Evolutionary conservation across 805 yeast species (phyloP).

Genomic region (Candida alai): DNA sequence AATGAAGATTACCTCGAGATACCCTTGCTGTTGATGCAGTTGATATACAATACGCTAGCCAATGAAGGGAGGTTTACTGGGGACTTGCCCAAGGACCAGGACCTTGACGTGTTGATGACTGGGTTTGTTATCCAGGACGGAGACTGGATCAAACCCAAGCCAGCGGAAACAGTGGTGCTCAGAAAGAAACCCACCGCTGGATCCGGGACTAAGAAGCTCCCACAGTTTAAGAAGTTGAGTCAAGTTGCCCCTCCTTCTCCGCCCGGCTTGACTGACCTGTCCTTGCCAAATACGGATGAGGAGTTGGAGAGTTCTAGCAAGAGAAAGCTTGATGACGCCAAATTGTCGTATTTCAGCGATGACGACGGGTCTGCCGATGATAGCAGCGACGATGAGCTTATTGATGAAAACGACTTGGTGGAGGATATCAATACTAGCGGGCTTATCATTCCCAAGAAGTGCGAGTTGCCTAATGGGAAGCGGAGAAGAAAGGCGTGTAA

Average conservation of each 20-base stretch:
- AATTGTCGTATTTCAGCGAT: conserved; percentile 54
- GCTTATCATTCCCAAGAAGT: conserved; percentile 55
- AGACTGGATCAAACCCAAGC: conserved; percentile 55
- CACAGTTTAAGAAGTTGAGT: conserved; percentile 15
- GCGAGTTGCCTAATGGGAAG: conserved; percentile 49
- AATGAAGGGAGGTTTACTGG: conserved; percentile 50
- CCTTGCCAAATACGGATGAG: conserved; percentile 24
- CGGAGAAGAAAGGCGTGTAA: conserved; percentile 92
- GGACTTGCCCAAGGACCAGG: conserved; percentile 46
- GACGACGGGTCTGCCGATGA: conserved; percentile 47
- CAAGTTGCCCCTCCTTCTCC: conserved; percentile 3
- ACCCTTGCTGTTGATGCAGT: conserved; percentile 42
- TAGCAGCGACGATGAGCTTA: conserved; percentile 15
- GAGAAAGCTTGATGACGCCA: conserved; percentile 42
- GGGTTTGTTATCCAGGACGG: conserved; percentile 53
- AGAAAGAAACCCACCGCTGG: conserved; percentile 17
- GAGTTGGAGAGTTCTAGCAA: conserved; percentile 41
- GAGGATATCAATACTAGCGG: conserved; percentile 20
- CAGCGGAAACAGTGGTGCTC: conserved; percentile 24
- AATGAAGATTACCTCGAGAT: conserved; percentile 38
- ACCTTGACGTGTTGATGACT: conserved; percentile 59
- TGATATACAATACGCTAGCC: conserved; percentile 37
- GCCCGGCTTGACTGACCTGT: conserved; percentile 42
- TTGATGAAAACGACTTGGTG: conserved; percentile 40
- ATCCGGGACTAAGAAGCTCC: conserved; percentile 14